Percentiles rank a stretch among this genome's conserved stretches.
phyloP scores from a whole-genome alignment of 208 protist genomes.

The Trypanosomatidae sp. region DNA sequence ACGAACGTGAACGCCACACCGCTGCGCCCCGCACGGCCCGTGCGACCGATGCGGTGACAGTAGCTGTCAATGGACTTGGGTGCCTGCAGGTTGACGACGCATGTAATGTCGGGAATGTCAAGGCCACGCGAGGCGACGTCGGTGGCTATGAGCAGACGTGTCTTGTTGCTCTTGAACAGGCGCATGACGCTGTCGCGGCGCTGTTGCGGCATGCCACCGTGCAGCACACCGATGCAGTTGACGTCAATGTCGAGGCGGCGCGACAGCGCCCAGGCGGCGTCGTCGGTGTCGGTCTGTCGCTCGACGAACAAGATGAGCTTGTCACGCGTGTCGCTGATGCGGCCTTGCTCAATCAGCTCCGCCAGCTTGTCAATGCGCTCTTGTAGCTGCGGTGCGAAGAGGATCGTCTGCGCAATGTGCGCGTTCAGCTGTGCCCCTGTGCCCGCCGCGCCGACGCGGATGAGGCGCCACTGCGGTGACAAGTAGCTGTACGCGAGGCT shows the following conservation, averaged over 20 bases:
- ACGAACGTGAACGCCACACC: slow-evolving; percentile 84
- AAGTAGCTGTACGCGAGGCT: slow-evolving; percentile 80
- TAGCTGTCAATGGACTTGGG: slow-evolving; percentile 90
- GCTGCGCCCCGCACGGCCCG: slow-evolving; percentile 78
- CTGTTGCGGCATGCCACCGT: slow-evolving; percentile 90
- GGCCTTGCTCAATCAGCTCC: slow-evolving; percentile 57
- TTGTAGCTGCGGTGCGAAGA: slow-evolving; percentile 38
- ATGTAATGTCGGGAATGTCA: slow-evolving; percentile 91
- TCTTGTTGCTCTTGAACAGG: slow-evolving; percentile 80
- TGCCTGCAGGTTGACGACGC: slow-evolving; percentile 90
- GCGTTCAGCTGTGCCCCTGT: slow-evolving; percentile 73
- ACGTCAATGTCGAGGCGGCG: slow-evolving; percentile 46
- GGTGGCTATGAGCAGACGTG: slow-evolving; percentile 86
- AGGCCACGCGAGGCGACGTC: slow-evolving; percentile 91
- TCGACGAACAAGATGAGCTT: slow-evolving; percentile 90
- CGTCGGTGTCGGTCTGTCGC: slow-evolving; percentile 79
- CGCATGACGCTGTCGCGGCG: slow-evolving; percentile 83
- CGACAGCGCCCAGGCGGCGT: slow-evolving; percentile 36
- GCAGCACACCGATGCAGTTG: slow-evolving; percentile 80
- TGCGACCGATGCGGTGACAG: slow-evolving; percentile 93
- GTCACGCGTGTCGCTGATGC: slow-evolving; percentile 69
- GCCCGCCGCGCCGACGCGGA: slow-evolving; percentile 76
- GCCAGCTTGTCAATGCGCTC: slow-evolving; percentile 59
- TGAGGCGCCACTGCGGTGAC: slow-evolving; percentile 55
- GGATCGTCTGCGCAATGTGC: slow-evolving; percentile 63